Base-by-base conservation (phyloP, 257 asterid species). In the Penstemon newberryi region DNA sequence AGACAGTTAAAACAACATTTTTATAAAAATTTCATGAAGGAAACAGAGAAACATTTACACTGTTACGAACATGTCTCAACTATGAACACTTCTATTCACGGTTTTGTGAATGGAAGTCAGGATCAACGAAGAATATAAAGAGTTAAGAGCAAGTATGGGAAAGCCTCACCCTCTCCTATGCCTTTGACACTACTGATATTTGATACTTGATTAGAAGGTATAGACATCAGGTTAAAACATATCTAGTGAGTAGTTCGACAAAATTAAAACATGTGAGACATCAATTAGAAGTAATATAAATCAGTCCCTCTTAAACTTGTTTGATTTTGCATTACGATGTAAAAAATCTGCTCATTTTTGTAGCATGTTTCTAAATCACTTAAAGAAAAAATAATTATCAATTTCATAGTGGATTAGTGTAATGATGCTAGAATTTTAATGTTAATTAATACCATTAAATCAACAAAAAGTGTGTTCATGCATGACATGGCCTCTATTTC, bases 261-360 rank as follows among this genome's bases (percentile, higher is more conserved):
- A 4, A 37, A 66, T 9, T 53, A 45, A 46, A 33, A 40, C 4
- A 40, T 40, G 60, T 18, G 38, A 43, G 25, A 33, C 40, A 62
- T 61, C 38, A 8, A 39, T 50, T 64, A 64, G 66, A 53, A 56
- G 41, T 62, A 56, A 69, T 63, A 69, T 63, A 58, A 45, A 63
- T 19, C 52, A 40, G 42, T 37, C 39, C 8, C 37, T 53, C 38
- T 12, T 45, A 41, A 56, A 63, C 41, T 40, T 12, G 47, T 40
- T 42, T 19, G 42, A 39, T 54, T 47, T 66, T 56, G 18, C 51
- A 51, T 63, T 18, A 50, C 10, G n/a, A 44, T 33, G 57, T 41
- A 65, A 67, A 41, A 11, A 59, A 65, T 66, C 57, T 36, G 56
- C 4, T 55, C 49, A 58, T 56, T 56, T 56, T n/a, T 41, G 54